phyloP scores from a whole-genome alignment of 257 asterid genomes.

The Nicotiana benthamiana region DNA sequence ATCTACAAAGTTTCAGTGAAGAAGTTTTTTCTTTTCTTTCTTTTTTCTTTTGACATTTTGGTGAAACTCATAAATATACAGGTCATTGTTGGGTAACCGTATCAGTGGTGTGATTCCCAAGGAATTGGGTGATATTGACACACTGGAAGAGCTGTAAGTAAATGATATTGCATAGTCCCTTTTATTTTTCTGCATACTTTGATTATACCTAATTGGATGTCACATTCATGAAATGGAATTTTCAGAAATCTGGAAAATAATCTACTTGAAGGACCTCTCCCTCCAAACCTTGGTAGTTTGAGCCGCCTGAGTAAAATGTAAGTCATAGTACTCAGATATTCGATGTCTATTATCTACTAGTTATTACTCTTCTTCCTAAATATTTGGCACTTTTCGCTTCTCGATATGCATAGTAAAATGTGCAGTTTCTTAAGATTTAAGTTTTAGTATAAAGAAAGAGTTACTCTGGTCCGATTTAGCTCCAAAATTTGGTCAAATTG shows the following conservation, averaged over 20 bases:
- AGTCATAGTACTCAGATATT: conserved; percentile 22
- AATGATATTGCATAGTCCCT: not conserved
- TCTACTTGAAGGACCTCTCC: conserved; percentile 75
- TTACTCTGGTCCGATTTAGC: not conserved
- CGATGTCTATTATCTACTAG: not conserved
- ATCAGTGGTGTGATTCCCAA: conserved; percentile 57
- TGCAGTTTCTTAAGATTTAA: not conserved
- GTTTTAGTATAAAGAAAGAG: not conserved
- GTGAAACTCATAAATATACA: conserved; percentile 15
- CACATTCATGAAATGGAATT: conserved; percentile 9
- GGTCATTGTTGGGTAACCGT: conserved; percentile 77
- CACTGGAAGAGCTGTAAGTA: conserved; percentile 68
- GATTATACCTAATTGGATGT: conserved; percentile 16
- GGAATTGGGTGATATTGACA: conserved; percentile 62
- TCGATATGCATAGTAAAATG: not conserved
- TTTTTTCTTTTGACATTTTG: not conserved
- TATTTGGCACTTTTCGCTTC: not conserved
- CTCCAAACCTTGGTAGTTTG: conserved; percentile 56
- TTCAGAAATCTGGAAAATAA: conserved; percentile 72
- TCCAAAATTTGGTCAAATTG: not conserved
- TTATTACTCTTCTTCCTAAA: not conserved
- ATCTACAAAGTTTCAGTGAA: not conserved
- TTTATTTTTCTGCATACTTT: not conserved
- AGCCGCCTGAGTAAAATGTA: conserved; percentile 58
- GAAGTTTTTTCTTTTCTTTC: not conserved